These are phyloP conservation scores for Deinandra increscens DNA, from an alignment of 129 eudicot species.

Conservation along the genomic window DNA sequence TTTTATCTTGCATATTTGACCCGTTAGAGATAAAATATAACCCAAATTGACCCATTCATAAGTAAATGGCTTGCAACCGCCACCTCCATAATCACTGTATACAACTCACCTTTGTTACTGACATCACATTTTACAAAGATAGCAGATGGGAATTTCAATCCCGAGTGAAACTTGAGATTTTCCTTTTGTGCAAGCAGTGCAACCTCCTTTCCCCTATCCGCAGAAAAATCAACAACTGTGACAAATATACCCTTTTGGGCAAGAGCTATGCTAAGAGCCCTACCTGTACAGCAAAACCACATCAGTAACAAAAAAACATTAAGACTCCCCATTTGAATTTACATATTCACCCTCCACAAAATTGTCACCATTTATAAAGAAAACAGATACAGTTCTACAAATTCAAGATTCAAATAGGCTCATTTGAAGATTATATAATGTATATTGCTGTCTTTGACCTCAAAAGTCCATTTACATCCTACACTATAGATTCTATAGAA, in stretches of 20 bases:
- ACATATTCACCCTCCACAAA: neutral
- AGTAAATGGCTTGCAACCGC: no score
- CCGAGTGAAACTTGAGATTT: constrained; percentile 55
- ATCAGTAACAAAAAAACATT: neutral
- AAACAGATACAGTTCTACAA: neutral
- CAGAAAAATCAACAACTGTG: constrained; percentile 69
- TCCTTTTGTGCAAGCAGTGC: constrained; percentile 50
- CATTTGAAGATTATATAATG: neutral
- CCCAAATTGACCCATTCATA: neutral
- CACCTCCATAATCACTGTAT: no score
- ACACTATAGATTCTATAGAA: neutral
- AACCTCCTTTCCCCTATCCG: constrained; percentile 62
- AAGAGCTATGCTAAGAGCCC: constrained; percentile 70
- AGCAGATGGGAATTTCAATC: constrained; percentile 55
- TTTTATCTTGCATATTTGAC: neutral
- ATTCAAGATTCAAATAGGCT: neutral
- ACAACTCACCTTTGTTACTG: constrained; percentile 51
- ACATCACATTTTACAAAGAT: constrained; percentile 70
- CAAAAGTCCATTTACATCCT: neutral
- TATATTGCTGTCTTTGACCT: constrained; percentile 4
- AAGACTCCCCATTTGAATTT: neutral
- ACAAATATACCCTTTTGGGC: constrained; percentile 82
- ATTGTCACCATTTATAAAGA: neutral
- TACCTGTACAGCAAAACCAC: constrained; percentile 38
- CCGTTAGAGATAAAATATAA: neutral